Evolutionary conservation across 2,329 filamentous ascomycete species (phyloP).

Genomic region (Raffaelea deltoideospora): DNA sequence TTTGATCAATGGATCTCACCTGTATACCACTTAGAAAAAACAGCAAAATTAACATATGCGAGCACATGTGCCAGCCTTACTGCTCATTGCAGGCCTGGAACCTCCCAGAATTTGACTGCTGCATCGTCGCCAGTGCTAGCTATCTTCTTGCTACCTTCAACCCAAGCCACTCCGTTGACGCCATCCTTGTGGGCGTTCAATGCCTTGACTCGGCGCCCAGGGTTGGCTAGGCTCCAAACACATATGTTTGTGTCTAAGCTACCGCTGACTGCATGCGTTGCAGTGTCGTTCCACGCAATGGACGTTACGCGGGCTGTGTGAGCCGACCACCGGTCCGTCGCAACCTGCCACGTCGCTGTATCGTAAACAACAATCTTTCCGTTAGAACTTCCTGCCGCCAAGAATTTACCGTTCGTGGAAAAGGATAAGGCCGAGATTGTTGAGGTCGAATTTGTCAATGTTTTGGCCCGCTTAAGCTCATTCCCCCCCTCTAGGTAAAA

Average conservation of each 20-base stretch:
- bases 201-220: conserved; percentile 70
- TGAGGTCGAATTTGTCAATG: conserved; percentile 53
- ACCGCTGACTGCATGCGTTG: conserved; percentile 68
- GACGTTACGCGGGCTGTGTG: conserved; percentile 43
- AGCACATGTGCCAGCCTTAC: too few relatives aligned
- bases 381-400: conserved; percentile 69
- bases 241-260: conserved; percentile 83
- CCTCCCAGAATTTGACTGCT: conserved; percentile 76
- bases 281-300: conserved; percentile 62
- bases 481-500: conserved; percentile 44
- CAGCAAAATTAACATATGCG: too few relatives aligned
- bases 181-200: conserved; percentile 92
- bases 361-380: conserved; percentile 82
- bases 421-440: conserved; percentile 71
- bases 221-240: conserved; percentile 76
- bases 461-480: conserved; percentile 37
- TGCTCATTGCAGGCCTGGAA: conserved; percentile 41
- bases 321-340: conserved; percentile 58
- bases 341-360: conserved; percentile 44
- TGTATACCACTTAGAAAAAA: background rate
- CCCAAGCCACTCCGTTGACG: conserved; percentile 72
- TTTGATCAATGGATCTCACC: too few relatives aligned
- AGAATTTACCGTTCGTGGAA: conserved; percentile 59
- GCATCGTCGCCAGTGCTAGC: conserved; percentile 77
- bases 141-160: conserved; percentile 48